phyloP scores from a whole-genome alignment of 2,329 filamentous ascomycete genomes.

The Penicillium sp. region DNA sequence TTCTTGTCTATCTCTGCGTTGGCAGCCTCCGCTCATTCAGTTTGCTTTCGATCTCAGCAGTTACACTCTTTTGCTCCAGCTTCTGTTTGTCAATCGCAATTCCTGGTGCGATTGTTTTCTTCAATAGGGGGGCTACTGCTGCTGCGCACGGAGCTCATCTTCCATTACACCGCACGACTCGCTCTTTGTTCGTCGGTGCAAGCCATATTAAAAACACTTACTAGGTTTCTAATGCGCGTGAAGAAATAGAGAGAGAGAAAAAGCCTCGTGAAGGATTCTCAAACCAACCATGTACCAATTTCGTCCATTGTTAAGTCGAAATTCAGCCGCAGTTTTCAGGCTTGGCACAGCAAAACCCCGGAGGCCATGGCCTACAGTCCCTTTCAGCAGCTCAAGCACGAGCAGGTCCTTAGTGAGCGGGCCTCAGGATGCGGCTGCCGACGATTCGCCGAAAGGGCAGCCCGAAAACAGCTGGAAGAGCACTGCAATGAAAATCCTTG shows the following conservation, averaged over 20 bases:
- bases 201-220: neutral
- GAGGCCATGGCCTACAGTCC: neutral
- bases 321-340: neutral
- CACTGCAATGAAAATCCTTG: constrained; percentile 61
- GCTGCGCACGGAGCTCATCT: neutral
- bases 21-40: constrained; percentile 1
- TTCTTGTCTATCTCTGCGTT: neutral
- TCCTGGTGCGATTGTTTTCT: neutral
- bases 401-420: constrained; percentile 2
- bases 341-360: constrained; percentile 1
- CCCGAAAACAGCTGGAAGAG: constrained; percentile 32
- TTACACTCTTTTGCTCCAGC: neutral
- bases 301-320: neutral
- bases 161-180: too few relatives aligned
- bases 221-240: neutral
- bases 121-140: neutral
- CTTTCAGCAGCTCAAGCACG: constrained; percentile 4
- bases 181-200: neutral
- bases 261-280: neutral
- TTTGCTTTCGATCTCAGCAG: neutral
- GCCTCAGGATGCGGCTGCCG: constrained; percentile 27
- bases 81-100: neutral
- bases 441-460: constrained; percentile 24
- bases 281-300: neutral
- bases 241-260: neutral